Evolutionary conservation across 192 early-diverging fungal genomes (phyloP).

Genomic region (Mortierella claussenii): DNA sequence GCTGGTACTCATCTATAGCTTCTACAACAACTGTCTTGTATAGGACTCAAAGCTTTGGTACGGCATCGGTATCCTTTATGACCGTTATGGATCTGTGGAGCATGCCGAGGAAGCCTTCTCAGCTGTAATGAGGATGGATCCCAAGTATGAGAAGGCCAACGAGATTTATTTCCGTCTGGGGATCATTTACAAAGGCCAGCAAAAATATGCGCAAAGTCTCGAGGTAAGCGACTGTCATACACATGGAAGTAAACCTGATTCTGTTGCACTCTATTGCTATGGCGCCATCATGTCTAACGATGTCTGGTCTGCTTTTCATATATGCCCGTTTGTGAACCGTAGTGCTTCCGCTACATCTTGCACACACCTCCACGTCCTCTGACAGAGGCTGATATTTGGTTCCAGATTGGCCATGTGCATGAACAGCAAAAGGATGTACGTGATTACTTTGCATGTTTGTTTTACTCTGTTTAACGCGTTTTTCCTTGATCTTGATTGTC

Average conservation of each 20-base stretch:
- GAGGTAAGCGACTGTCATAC: conserved; percentile 65
- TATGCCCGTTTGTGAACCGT: too few species aligned
- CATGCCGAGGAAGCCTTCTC: conserved; percentile 97
- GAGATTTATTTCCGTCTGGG: conserved; percentile 98
- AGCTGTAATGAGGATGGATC: conserved; percentile 94
- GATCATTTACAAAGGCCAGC: conserved; percentile 96
- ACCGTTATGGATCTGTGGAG: conserved; percentile 96
- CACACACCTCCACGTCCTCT: conserved; percentile 90
- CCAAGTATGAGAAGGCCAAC: conserved; percentile 96
- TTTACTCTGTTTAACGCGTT: not conserved
- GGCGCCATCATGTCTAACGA: too few species aligned
- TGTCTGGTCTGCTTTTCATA: too few species aligned
- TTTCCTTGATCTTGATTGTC: too few species aligned
- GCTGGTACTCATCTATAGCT: too few species aligned
- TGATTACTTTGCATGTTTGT: too few species aligned
- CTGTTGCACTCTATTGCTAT: not conserved
- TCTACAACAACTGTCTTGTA: too few species aligned
- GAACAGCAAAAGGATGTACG: conserved; percentile 92
- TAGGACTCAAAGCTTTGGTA: conserved; percentile 99
- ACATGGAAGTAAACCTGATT: too few species aligned
- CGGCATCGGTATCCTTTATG: conserved; percentile 97
- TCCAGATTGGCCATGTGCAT: conserved; percentile 97
- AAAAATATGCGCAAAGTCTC: conserved; percentile 78
- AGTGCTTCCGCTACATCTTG: conserved; percentile 94
- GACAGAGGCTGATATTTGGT: conserved; percentile 97